phyloP scores from a whole-genome alignment of 129 eudicot genomes.

The Tanacetum coccineum region DNA sequence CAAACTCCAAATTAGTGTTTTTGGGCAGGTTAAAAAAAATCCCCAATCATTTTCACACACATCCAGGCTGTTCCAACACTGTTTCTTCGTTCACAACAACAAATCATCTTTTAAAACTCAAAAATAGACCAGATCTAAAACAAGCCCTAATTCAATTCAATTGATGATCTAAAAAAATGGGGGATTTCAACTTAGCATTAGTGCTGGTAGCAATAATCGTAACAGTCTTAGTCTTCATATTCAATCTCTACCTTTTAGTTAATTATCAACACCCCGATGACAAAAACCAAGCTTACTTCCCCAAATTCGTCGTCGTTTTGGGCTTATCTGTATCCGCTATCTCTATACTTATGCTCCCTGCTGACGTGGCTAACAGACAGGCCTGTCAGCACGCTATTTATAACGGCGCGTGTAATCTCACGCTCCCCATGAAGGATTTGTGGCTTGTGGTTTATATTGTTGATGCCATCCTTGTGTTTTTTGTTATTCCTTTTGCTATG shows the following conservation, averaged over 20 bases:
- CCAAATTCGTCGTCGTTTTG: conserved; percentile 89
- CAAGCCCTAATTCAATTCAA: not conserved
- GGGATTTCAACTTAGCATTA: conserved; percentile 31
- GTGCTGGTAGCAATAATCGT: conserved; percentile 86
- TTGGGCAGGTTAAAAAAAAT: too few species aligned
- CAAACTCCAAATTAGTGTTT: too few species aligned
- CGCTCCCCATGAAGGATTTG: conserved; percentile 90
- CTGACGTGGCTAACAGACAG: conserved; percentile 99
- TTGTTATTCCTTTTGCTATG: conserved; percentile 93
- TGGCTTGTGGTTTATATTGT: conserved; percentile 91
- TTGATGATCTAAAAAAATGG: too few species aligned
- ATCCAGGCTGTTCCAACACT: too few species aligned
- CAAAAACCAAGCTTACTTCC: conserved; percentile 85
- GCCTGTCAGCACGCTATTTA: conserved; percentile 89
- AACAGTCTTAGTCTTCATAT: conserved; percentile 62
- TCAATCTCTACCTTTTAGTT: conserved; percentile 79
- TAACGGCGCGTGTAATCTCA: conserved; percentile 87
- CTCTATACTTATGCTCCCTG: conserved; percentile 91
- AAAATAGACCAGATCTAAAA: too few species aligned
- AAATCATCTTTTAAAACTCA: too few species aligned
- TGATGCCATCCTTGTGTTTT: conserved; percentile 86
- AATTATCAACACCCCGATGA: conserved; percentile 98
- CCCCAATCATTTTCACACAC: too few species aligned
- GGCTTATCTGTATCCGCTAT: conserved; percentile 86
- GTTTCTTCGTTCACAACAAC: too few species aligned